Evolutionary conservation across 352 stramenopile genomes (phyloP), one percentile per base, ranked within the genome.

Genomic region (Globisporangium irregulare): DNA sequence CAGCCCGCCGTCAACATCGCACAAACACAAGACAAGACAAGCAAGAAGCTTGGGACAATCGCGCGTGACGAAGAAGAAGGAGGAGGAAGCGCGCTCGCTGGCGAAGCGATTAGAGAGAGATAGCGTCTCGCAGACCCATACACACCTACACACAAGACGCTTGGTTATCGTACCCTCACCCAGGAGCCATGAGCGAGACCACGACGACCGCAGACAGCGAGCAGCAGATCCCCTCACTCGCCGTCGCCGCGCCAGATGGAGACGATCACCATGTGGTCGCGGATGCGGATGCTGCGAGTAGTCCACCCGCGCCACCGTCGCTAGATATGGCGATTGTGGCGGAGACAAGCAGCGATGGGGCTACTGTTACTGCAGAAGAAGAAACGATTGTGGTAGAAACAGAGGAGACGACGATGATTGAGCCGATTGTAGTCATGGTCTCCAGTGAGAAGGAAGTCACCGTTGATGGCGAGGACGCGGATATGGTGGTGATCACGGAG

Each of bases 401-500:
- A 43, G 18, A 20, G 54, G 18, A 46, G 9, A 8, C 18, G 20
- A 22, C 22, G 32, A 29, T 59, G 29, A 27, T 48, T 20, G 55
- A 57, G 10, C 15, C 55, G 7, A 43, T 64, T 7, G 41, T 25
- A 10, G 9, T 64, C 24, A 43, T 25, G 6, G 25, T 64, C 15
- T 46, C 57, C 29, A 60, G 25, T 12, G 60, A 58, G 36, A 68
- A n/a, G 25, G 63, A 62, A 32, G 18, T 12, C 3, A 24, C 34
- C 8, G 14, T 41, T 10, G 53, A 34, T 7, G 67, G 64, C 25
- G 36, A 29, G 2, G 54, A 57, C 4, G 41, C 18, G 9, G 60
- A 46, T 32, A 56, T 61, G 46, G 38, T 61, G 46, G 29, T 60
- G 27, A 65, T 69, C 4, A 55, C 48, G 12, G 67, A 72, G 36